Evolutionary conservation across 2,329 filamentous ascomycete genomes (phyloP), one percentile per base, ranked within the genome.

Genomic region (Pseudopyricularia javanii): DNA sequence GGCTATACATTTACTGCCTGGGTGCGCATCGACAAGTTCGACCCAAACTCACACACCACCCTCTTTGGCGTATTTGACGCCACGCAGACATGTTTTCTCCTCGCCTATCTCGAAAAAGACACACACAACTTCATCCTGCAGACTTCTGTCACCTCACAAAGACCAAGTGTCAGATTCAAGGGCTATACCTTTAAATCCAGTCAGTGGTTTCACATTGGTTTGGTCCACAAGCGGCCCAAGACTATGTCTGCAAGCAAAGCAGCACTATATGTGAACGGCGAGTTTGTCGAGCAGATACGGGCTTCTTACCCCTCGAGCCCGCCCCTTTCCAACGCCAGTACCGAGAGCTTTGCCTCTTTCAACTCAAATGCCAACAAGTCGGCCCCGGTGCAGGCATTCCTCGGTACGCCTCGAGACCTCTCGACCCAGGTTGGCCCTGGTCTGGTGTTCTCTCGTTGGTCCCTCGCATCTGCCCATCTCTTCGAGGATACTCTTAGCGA

Each of bases 61-160:
- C 78, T 98, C 14, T 98, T 98, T 65, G 93, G 93, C 26, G 88
- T 93, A 8, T 97, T 94, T 66, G 93, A 98, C 68, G 76, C 85
- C 3, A 89, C 82, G 5, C 91, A 97, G 66, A 89, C 88, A 5
- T 98, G 93, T 67, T 98, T 98, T 62, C 71, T 98, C 34, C 80
- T 98, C 59, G 84, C 90, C 55, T 98, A 98, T 63, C 75, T 98
- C 37, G 94, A 98, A 65, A 90, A 86, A 63, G 91, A 96, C 65
- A 95, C 89, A 2, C 87, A 80, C 56, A 93, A 95, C 68, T 86
- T 98, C 59, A 98, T 98, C 59, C 73, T 98, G 6, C 93, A 98
- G 69, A 97, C 94, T 7, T 96, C 93, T 17, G 86, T 97, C 56
- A 88, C 83, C 51, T 90, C 90, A 8, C 76, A 82, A 51, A 82